Base-by-base conservation (phyloP, 2,329 filamentous ascomycete genomes). In the Penicillium sp. region DNA sequence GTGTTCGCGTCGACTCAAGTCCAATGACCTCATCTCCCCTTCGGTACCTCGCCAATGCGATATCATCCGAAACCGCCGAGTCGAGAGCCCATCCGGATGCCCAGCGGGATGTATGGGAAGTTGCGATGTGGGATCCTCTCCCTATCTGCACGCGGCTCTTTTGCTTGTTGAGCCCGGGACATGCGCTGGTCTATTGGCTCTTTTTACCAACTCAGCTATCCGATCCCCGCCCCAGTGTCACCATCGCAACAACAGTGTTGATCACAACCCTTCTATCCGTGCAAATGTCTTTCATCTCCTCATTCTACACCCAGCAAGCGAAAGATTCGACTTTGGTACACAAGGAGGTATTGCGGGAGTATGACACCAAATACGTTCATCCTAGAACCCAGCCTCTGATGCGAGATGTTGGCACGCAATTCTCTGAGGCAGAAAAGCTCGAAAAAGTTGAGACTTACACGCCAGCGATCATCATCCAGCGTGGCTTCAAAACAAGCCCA, bases 281-380 rank as follows among this genome's bases (percentile, higher is more conserved):
- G 1, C 86, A 95, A 61, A 75, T 96, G 47, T 74, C 80, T 35
- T 70, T 86, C 18, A 69, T 96, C 33, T 81, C 84, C 43, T 75
- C 74, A 2, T 79, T 74, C 22, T 96, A 90, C 64, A 74, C 77
- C 3, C 89, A 90, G 59, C 89, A 96, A 61, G 79, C 78, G 44
- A 94, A 88, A 59, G 92, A 98, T 62, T 79, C 78, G 2, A 74
- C 80, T 2, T 75, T 95, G 31, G 84, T 98, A 41, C 87, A 94
- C 51, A 87, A 84, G 52, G 85, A 96, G 64, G 90, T 96, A 4
- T 74, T 96, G 66, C 82, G 88, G 60, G 92, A 98, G 66, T 98
- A 98, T 59, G 87, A 96, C 59, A 85, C 80, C 51, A 98, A 98
- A 68, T 95, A 84, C 57, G 92, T 98, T 1, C 87, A 93, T 56